Evolutionary conservation across 805 yeast species (phyloP).

Genomic region (Cyberlindnera mississippiensis): DNA sequence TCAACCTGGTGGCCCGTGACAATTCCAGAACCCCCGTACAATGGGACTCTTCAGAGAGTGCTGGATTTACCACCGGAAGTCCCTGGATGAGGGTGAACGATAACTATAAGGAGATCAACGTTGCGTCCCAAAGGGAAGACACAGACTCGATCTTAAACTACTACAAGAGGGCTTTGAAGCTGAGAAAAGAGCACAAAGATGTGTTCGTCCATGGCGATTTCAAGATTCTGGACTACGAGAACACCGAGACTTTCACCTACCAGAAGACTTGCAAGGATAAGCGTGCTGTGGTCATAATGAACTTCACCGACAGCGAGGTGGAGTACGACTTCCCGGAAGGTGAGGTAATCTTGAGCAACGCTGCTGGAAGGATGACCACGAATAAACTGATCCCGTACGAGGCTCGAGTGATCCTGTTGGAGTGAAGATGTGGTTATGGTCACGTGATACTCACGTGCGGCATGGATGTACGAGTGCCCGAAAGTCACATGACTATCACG

Average conservation of each 20-base stretch:
- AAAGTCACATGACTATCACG: too few relatives aligned
- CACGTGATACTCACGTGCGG: too few relatives aligned
- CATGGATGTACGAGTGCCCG: too few relatives aligned
- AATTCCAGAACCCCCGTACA: constrained; percentile 55
- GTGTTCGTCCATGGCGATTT: constrained; percentile 44
- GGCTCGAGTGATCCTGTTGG: background rate
- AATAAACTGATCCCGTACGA: background rate
- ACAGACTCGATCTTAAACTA: constrained; percentile 42
- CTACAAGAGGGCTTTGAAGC: constrained; percentile 40
- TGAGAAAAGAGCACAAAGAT: constrained; percentile 43
- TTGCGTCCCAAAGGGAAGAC: constrained; percentile 41
- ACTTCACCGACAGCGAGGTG: constrained; percentile 34
- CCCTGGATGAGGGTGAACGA: constrained; percentile 56
- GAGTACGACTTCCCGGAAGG: constrained; percentile 31
- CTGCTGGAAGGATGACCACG: background rate
- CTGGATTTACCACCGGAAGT: constrained; percentile 43
- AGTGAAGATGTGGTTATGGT: too few relatives aligned
- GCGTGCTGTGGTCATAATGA: constrained; percentile 34
- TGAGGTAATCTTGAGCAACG: constrained; percentile 9
- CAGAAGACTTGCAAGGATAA: constrained; percentile 33
- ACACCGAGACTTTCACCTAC: constrained; percentile 39
- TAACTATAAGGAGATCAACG: constrained; percentile 47
- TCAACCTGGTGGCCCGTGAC: constrained; percentile 44
- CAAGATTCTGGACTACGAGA: constrained; percentile 40
- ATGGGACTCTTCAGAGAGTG: constrained; percentile 44